These are phyloP conservation scores for Neolentinus lepideus DNA, from an alignment of 1,284 basidiomycete genomes.

Conservation along the genomic window DNA sequence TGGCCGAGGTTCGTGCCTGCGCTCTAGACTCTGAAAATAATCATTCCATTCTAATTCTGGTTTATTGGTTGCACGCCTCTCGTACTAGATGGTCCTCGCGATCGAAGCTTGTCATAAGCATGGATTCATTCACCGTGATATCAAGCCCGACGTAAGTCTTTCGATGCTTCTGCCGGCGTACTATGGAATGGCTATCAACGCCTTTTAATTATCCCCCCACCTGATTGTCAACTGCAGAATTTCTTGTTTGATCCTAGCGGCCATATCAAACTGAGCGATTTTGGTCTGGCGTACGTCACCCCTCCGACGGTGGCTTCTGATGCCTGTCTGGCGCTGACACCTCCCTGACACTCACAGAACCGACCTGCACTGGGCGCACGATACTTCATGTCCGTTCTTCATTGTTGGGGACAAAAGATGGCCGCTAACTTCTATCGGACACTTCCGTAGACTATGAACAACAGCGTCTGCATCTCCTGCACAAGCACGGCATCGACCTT, in stretches of 20 bases:
- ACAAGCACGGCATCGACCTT: constrained; percentile 92
- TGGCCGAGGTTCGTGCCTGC: constrained; percentile 67
- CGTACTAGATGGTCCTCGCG: constrained; percentile 84
- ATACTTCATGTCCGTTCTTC: constrained; percentile 66
- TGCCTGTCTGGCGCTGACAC: constrained; percentile 5
- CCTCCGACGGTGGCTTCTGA: constrained; percentile 3
- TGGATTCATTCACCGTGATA: constrained; percentile 96
- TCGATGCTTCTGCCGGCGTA: constrained; percentile 16
- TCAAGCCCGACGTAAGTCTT: constrained; percentile 80
- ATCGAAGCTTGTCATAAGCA: constrained; percentile 91
- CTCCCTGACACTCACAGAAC: constrained; percentile 38
- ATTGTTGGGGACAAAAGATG: constrained; percentile 8
- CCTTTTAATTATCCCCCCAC: constrained; percentile 16
- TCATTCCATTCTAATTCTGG: constrained; percentile 7
- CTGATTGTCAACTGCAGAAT: constrained; percentile 54
- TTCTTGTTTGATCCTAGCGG: constrained; percentile 92
- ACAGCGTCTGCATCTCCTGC: constrained; percentile 82
- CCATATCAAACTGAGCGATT: constrained; percentile 93
- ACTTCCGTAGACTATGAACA: constrained; percentile 79
- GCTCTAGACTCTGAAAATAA: constrained; percentile 10
- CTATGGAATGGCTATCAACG: constrained; percentile 4
- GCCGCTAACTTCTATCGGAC: constrained; percentile 6
- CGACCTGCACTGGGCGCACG: constrained; percentile 87
- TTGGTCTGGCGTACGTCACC: constrained; percentile 79
- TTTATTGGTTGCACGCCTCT: constrained; percentile 7